Conservation (phyloP, 129 eudicot genomes). For the Mikania micrantha region DNA sequence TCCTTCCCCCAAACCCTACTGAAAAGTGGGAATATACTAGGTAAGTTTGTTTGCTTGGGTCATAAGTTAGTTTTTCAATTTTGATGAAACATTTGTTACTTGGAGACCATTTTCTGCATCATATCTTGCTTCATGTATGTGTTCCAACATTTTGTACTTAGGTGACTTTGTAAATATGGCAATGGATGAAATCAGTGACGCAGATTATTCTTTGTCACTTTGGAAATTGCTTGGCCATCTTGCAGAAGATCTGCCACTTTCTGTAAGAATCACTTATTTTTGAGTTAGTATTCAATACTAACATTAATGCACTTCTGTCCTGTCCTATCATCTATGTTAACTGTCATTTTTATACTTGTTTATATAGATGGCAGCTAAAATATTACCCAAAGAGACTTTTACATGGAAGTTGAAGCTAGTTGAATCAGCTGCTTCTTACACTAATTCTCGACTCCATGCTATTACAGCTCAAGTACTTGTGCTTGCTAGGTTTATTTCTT, state of each 20-base stretch:
- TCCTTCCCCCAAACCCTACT: too few species aligned
- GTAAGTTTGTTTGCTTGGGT: too few species aligned
- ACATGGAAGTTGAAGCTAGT: conserved; percentile 56
- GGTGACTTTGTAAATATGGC: conserved; percentile 82
- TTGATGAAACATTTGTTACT: background rate
- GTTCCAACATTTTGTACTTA: conserved; percentile 17
- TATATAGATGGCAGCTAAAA: background rate
- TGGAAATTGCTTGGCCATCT: conserved; percentile 47
- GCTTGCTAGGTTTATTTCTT: conserved; percentile 42
- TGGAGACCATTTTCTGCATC: background rate
- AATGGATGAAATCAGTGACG: conserved; percentile 32
- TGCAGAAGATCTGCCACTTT: conserved; percentile 40
- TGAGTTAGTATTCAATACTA: background rate
- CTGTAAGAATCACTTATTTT: conserved; percentile 40
- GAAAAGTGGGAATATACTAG: too few species aligned
- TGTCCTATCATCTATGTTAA: background rate
- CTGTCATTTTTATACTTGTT: background rate
- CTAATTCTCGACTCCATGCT: conserved; percentile 65
- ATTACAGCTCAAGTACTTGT: conserved; percentile 48
- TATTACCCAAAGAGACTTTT: conserved; percentile 34
- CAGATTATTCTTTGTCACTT: conserved; percentile 33
- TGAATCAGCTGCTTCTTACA: conserved; percentile 46
- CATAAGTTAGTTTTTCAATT: background rate
- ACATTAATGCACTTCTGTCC: background rate
- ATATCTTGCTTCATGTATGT: background rate